phyloP scores from a whole-genome alignment of 1,139 yeast genomes.

The Suhomyces ambrosiae region DNA sequence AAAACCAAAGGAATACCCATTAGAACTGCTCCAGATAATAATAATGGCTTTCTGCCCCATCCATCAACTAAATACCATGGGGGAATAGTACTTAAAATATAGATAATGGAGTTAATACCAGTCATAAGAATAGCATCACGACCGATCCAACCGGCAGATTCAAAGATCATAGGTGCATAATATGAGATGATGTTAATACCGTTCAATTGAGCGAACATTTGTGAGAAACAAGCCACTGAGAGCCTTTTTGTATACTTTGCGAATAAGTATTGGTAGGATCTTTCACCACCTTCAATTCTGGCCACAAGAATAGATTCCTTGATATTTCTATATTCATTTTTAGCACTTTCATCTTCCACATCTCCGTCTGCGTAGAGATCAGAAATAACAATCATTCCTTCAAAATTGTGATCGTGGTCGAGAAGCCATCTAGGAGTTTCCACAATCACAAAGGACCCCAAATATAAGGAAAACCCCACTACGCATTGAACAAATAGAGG shows the following conservation, averaged over 20 bases:
- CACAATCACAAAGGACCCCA: slow-evolving; percentile 77
- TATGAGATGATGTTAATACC: slow-evolving; percentile 93
- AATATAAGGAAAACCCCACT: slow-evolving; percentile 67
- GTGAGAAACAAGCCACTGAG: slow-evolving; percentile 88
- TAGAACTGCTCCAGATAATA: slow-evolving; percentile 72
- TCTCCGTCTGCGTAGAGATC: slow-evolving; percentile 51
- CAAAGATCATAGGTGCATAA: slow-evolving; percentile 92
- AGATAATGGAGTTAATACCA: slow-evolving; percentile 81
- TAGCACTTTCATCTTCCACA: slow-evolving; percentile 28
- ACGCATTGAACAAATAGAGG: slow-evolving; percentile 78
- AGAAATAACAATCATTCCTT: slow-evolving; percentile 62
- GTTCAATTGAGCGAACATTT: slow-evolving; percentile 87
- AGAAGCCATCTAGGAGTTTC: slow-evolving; percentile 91
- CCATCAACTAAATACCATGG: slow-evolving; percentile 90
- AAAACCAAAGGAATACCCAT: slow-evolving; percentile 73
- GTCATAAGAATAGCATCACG: slow-evolving; percentile 88
- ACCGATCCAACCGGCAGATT: slow-evolving; percentile 94
- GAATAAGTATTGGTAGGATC: slow-evolving; percentile 68
- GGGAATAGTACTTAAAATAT: slow-evolving; percentile 74
- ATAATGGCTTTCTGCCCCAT: slow-evolving; percentile 88
- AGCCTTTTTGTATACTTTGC: slow-evolving; percentile 68
- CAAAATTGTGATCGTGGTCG: slow-evolving; percentile 86
- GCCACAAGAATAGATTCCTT: slow-evolving; percentile 54
- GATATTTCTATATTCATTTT: slow-evolving; percentile 35
- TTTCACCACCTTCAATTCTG: slow-evolving; percentile 72